Conservation (phyloP, 2,329 filamentous ascomycete genomes). For the Aspergillus unguis region DNA sequence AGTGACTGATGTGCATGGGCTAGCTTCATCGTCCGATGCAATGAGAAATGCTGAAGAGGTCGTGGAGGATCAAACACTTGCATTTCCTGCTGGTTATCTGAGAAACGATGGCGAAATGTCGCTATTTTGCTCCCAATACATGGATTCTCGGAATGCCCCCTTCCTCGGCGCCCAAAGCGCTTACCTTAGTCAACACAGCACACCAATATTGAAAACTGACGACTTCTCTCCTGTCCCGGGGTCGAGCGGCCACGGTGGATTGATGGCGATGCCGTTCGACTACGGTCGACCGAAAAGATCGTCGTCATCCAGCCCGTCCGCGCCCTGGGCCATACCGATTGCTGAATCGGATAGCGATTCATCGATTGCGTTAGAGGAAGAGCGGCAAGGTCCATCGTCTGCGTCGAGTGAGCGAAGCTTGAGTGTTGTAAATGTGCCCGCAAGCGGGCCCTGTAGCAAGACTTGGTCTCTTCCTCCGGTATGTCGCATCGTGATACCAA, state of each 20-base stretch:
- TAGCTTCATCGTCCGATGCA: slow-evolving; percentile 1
- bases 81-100: slow-evolving; percentile 1
- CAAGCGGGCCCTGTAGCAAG: slow-evolving; percentile 10
- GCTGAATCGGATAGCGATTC: slow-evolving; percentile 9
- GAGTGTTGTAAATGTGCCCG: neutral
- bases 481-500: slow-evolving; percentile 3
- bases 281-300: slow-evolving; percentile 5
- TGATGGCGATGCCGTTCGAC: slow-evolving; percentile 1
- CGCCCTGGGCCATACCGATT: slow-evolving; percentile 6
- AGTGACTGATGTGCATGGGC: slow-evolving; percentile 4
- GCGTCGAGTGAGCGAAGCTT: neutral
- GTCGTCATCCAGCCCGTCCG: slow-evolving; percentile 8
- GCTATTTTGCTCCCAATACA: slow-evolving; percentile 1
- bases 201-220: neutral
- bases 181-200: slow-evolving; percentile 2
- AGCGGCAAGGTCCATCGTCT: neutral
- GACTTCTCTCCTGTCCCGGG: slow-evolving; percentile 1
- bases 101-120: slow-evolving; percentile 1
- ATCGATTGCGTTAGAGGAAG: slow-evolving; percentile 9
- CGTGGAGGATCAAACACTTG: slow-evolving; percentile 1
- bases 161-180: slow-evolving; percentile 4
- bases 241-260: neutral
- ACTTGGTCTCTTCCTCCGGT: slow-evolving; percentile 13
- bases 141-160: slow-evolving; percentile 5
- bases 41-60: slow-evolving; percentile 1